Evolutionary conservation across 2,329 filamentous ascomycete species (phyloP).

Genomic region (Periconia digitata): DNA sequence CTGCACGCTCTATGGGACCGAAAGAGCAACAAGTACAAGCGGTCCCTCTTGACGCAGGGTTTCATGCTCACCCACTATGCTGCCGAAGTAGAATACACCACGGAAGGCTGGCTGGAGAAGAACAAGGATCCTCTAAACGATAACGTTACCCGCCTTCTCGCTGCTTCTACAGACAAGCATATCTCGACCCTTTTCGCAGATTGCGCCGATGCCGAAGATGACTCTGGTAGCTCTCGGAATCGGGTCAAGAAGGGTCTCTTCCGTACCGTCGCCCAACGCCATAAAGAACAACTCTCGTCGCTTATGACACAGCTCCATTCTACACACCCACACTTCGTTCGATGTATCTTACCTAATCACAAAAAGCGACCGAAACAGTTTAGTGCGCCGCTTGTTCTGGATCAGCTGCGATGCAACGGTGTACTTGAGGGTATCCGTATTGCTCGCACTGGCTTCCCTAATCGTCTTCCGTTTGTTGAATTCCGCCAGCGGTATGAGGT

Average conservation of each 20-base stretch:
- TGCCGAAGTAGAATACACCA: constrained; percentile 95
- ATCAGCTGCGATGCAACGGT: constrained; percentile 98
- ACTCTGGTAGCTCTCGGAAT: constrained; percentile 66
- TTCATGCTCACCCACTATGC: constrained; percentile 98
- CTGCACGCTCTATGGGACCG: constrained; percentile 96
- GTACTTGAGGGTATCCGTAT: constrained; percentile 98
- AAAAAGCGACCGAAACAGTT: constrained; percentile 96
- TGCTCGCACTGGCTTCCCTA: constrained; percentile 94
- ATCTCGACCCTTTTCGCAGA: constrained; percentile 84
- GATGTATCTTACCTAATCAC: constrained; percentile 96
- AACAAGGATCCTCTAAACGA: constrained; percentile 99
- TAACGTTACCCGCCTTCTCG: constrained; percentile 87
- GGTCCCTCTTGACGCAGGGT: constrained; percentile 83
- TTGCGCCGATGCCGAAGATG: constrained; percentile 81
- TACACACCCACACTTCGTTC: constrained; percentile 96
- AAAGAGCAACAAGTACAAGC: constrained; percentile 89
- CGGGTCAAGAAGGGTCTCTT: constrained; percentile 97
- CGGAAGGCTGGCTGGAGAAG: constrained; percentile 94
- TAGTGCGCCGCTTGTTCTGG: constrained; percentile 86
- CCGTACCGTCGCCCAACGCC: constrained; percentile 91
- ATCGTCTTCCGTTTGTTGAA: constrained; percentile 86
- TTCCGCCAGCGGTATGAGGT: constrained; percentile 97
- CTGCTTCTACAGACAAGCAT: constrained; percentile 78
- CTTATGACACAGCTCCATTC: constrained; percentile 93
- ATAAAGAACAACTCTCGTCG: constrained; percentile 98